These are phyloP conservation scores for Carex kokanica DNA, from an alignment of 176 grass and related monocot species.

Conservation along the genomic window DNA sequence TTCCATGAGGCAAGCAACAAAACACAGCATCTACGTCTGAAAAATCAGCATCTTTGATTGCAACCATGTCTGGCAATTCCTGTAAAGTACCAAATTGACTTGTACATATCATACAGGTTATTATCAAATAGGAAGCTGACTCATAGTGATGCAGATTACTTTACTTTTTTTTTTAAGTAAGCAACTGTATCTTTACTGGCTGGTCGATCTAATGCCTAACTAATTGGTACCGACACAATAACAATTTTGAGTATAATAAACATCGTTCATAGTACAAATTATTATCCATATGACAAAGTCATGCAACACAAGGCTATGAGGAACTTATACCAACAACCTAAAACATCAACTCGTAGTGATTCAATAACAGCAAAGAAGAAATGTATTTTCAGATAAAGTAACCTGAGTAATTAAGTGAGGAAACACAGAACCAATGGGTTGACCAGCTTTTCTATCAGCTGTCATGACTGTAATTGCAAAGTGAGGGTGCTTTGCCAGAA, in stretches of 20 bases:
- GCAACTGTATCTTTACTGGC: neutral
- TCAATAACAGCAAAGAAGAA: neutral
- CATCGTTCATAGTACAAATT: neutral
- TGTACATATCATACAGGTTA: constrained; percentile 14
- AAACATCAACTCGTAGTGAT: neutral
- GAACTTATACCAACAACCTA: neutral
- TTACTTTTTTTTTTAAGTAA: neutral
- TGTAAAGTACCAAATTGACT: constrained; percentile 36
- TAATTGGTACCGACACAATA: neutral
- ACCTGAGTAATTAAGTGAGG: constrained; percentile 81
- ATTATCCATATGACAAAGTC: neutral
- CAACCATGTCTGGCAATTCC: constrained; percentile 84
- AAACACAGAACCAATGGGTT: constrained; percentile 85
- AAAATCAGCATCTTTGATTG: constrained; percentile 90
- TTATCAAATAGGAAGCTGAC: neutral
- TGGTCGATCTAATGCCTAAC: neutral
- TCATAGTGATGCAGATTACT: neutral
- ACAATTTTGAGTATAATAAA: neutral
- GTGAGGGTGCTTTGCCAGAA: constrained; percentile 80
- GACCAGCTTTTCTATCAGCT: constrained; percentile 90
- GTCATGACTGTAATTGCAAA: constrained; percentile 77
- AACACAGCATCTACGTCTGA: constrained; percentile 90
- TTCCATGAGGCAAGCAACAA: constrained; percentile 99
- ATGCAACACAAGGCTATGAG: neutral
- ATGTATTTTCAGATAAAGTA: constrained; percentile 23